Percentiles rank a stretch among this genome's conserved stretches.
phyloP scores from a whole-genome alignment of 139 green algal genomes.

The Chloropicon primus region DNA sequence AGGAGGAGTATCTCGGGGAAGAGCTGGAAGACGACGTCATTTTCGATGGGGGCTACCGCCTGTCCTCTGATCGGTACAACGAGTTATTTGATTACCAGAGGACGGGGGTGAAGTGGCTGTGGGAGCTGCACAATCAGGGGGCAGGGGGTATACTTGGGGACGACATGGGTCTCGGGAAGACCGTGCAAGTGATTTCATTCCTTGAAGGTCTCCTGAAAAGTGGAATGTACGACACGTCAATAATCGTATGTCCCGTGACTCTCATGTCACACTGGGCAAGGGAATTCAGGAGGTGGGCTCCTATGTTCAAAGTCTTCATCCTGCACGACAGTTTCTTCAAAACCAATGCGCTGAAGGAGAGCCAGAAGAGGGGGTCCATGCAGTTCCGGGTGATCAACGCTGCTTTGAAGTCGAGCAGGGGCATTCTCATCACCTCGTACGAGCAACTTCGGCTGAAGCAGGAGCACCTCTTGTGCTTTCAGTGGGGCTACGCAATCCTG shows the following conservation, averaged over 20 bases:
- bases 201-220: constrained; percentile 60
- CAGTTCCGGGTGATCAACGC: neutral
- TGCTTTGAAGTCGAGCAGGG: constrained; percentile 6
- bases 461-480: constrained; percentile 50
- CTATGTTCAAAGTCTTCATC: constrained; percentile 50
- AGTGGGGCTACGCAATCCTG: constrained; percentile 82
- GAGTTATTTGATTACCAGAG: constrained; percentile 86
- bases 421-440: constrained; percentile 82
- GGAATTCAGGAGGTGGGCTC: constrained; percentile 70
- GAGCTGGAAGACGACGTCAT: constrained; percentile 15
- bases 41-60: constrained; percentile 50
- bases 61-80: constrained; percentile 33
- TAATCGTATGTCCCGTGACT: constrained; percentile 85
- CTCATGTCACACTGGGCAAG: constrained; percentile 88
- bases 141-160: constrained; percentile 79
- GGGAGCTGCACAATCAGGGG: constrained; percentile 88
- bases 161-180: constrained; percentile 90
- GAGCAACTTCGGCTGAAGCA: constrained; percentile 69
- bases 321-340: constrained; percentile 53
- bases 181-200: constrained; percentile 50
- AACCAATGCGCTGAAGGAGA: neutral
- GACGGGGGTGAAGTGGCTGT: constrained; percentile 85
- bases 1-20: neutral
- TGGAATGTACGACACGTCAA: constrained; percentile 51
- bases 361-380: constrained; percentile 3